These are phyloP conservation scores for Dothistroma septosporum DNA, from an alignment of 2,329 filamentous ascomycete genomes.

Conservation along the genomic window DNA sequence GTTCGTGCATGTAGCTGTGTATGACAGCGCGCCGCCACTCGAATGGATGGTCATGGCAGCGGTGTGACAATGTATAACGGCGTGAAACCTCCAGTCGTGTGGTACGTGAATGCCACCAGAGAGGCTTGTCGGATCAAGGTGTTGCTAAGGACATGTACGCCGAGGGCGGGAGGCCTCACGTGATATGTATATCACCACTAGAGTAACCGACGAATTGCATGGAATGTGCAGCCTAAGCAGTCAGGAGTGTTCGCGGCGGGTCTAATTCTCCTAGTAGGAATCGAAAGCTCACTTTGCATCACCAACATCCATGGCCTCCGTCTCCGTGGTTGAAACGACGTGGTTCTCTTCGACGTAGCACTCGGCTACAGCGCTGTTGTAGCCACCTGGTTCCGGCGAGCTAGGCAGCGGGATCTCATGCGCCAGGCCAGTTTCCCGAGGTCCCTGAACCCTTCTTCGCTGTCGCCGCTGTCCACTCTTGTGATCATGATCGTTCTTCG, in stretches of 20 bases:
- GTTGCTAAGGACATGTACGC: too few species aligned
- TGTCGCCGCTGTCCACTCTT: slow-evolving; percentile 40
- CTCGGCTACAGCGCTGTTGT: slow-evolving; percentile 7
- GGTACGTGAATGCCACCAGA: too few species aligned
- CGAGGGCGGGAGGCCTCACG: too few species aligned
- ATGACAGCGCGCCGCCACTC: background rate
- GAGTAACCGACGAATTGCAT: too few species aligned
- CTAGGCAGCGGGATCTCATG: slow-evolving; percentile 10
- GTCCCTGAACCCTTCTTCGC: slow-evolving; percentile 40
- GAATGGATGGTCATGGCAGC: background rate
- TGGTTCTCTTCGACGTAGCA: slow-evolving; percentile 6
- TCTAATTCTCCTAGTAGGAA: background rate
- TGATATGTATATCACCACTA: too few species aligned
- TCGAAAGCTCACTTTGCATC: slow-evolving; percentile 10
- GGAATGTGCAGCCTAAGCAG: background rate
- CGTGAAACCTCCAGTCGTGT: too few species aligned
- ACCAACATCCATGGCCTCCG: slow-evolving; percentile 17
- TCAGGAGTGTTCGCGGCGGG: background rate
- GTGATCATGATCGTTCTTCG: slow-evolving; percentile 38
- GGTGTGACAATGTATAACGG: background rate
- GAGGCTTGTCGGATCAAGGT: too few species aligned
- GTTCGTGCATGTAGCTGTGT: background rate
- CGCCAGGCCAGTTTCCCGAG: slow-evolving; percentile 27
- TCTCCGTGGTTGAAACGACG: background rate
- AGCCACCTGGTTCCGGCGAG: slow-evolving; percentile 10